Conservation (phyloP, 2,329 filamentous ascomycete species). For the Orbilia oligospora region DNA sequence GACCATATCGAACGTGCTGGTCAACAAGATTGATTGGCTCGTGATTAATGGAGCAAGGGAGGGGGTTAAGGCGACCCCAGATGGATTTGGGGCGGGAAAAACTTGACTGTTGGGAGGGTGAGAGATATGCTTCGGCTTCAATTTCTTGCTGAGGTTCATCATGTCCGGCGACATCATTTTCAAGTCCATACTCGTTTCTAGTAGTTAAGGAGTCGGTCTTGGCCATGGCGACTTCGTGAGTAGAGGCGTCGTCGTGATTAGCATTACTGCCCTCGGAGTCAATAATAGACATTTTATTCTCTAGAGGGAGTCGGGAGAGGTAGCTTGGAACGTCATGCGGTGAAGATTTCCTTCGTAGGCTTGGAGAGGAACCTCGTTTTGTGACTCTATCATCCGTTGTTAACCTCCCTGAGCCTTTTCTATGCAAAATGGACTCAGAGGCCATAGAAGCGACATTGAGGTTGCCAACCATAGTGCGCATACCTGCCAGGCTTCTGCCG, state of each 20-base stretch:
- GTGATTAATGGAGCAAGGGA: constrained; percentile 58
- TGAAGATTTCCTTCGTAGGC: constrained; percentile 50
- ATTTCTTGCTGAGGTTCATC: constrained; percentile 3
- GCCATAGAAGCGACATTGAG: constrained; percentile 62
- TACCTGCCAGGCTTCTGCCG: constrained; percentile 53
- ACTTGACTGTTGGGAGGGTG: constrained; percentile 26
- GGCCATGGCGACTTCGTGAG: constrained; percentile 30
- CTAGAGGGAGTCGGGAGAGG: constrained; percentile 39
- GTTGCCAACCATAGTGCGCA: constrained; percentile 62
- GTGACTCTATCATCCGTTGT: constrained; percentile 54
- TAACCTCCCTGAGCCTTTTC: constrained; percentile 52
- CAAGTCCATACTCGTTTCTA: constrained; percentile 33
- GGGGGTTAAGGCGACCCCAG: constrained; percentile 63
- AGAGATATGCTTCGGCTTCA: constrained; percentile 12
- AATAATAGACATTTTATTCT: constrained; percentile 57
- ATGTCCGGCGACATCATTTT: constrained; percentile 9
- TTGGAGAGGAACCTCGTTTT: constrained; percentile 48
- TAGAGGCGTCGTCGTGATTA: constrained; percentile 37
- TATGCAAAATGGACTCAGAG: constrained; percentile 49
- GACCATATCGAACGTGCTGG: constrained; percentile 62
- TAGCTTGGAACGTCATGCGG: constrained; percentile 42
- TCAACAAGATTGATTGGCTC: constrained; percentile 61
- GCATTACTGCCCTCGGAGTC: constrained; percentile 54
- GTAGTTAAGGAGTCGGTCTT: constrained; percentile 53
- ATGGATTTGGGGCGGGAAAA: constrained; percentile 56